Conservation (phyloP, 2,329 filamentous ascomycete genomes). For the Neurospora sp. region DNA sequence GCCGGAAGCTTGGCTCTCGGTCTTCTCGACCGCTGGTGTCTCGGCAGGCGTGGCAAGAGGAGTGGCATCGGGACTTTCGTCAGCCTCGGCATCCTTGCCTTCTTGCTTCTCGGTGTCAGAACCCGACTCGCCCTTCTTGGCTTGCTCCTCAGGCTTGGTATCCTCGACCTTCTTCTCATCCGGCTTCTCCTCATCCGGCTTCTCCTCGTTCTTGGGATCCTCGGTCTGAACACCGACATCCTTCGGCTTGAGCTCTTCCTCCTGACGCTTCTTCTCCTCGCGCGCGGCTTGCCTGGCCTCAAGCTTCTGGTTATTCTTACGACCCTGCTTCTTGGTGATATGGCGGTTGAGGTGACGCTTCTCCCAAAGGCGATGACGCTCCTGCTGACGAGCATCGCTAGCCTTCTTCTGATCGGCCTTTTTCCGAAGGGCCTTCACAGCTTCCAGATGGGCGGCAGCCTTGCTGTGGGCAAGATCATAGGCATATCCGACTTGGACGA, state of each 20-base stretch:
- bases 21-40: slow-evolving; percentile 13
- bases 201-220: slow-evolving; percentile 17
- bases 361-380: slow-evolving; percentile 28
- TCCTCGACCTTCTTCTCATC: slow-evolving; percentile 9
- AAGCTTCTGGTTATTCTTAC: slow-evolving; percentile 33
- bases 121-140: slow-evolving; percentile 6
- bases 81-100: slow-evolving; percentile 9
- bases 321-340: slow-evolving; percentile 28
- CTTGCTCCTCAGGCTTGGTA: slow-evolving; percentile 5
- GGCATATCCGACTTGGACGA: slow-evolving; percentile 57
- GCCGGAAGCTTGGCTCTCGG: slow-evolving; percentile 9
- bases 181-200: slow-evolving; percentile 3
- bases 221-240: slow-evolving; percentile 30
- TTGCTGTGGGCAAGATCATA: slow-evolving; percentile 64
- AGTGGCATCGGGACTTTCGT: slow-evolving; percentile 12
- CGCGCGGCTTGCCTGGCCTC: slow-evolving; percentile 21
- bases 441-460: slow-evolving; percentile 24
- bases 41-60: slow-evolving; percentile 14
- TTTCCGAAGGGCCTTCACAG: slow-evolving; percentile 38
- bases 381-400: slow-evolving; percentile 34
- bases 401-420: slow-evolving; percentile 37
- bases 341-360: slow-evolving; percentile 27
- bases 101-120: slow-evolving; percentile 5
- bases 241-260: slow-evolving; percentile 17
- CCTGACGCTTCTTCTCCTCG: slow-evolving; percentile 19